phyloP scores from a whole-genome alignment of 345 rosid species.

The Pistacia atlantica region DNA sequence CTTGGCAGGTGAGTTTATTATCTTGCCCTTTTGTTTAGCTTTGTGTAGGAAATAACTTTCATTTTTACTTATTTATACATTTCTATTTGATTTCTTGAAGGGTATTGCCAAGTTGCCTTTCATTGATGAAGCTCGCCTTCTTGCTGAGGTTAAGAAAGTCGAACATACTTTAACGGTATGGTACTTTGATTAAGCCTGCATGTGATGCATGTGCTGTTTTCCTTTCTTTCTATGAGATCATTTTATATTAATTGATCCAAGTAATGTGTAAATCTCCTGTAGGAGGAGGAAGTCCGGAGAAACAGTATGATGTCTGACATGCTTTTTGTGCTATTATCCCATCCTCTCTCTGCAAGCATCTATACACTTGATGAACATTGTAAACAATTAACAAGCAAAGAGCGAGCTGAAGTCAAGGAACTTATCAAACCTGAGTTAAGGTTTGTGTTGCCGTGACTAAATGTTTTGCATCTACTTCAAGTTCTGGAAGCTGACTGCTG shows the following conservation, averaged over 20 bases:
- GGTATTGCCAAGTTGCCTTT: slow-evolving; percentile 91
- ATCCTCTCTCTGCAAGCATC: slow-evolving; percentile 73
- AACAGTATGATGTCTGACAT: slow-evolving; percentile 74
- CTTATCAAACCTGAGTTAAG: slow-evolving; percentile 68
- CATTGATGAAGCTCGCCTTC: slow-evolving; percentile 86
- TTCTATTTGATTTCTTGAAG: slow-evolving; percentile 35
- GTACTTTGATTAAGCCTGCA: slow-evolving; percentile 1
- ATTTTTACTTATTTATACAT: not conserved
- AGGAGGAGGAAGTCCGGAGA: slow-evolving; percentile 86
- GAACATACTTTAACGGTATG: slow-evolving; percentile 78
- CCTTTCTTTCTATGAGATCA: not conserved
- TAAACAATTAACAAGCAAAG: slow-evolving; percentile 48
- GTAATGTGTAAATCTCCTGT: slow-evolving; percentile 15
- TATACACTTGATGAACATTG: slow-evolving; percentile 64
- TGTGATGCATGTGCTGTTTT: no score
- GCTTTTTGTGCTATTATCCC: slow-evolving; percentile 77
- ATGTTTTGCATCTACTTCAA: not conserved
- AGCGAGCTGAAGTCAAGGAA: slow-evolving; percentile 51
- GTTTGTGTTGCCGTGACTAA: slow-evolving; percentile 42
- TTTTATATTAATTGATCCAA: slow-evolving; percentile 6
- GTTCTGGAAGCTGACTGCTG: not conserved
- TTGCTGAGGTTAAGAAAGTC: slow-evolving; percentile 60
- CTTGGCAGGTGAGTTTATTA: slow-evolving; percentile 76
- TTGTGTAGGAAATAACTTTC: not conserved
- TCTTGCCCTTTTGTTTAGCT: not conserved